Base-by-base conservation (phyloP, 2,329 filamentous ascomycete species). In the Sphaceloma murrayae region DNA sequence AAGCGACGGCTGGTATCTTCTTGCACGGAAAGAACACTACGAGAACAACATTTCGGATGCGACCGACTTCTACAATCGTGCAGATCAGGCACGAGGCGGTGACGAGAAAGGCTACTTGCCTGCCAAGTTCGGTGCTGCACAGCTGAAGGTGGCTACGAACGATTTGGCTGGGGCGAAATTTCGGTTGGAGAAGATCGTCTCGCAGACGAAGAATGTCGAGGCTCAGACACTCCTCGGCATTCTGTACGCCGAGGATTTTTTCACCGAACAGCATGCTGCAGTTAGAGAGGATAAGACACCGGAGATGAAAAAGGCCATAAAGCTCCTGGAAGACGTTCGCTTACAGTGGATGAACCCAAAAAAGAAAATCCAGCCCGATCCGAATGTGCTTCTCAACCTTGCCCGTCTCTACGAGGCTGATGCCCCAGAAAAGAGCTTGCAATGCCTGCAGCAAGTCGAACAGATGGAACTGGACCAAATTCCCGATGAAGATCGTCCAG, bases 1-100 rank as follows among this genome's bases (percentile, higher is more conserved):
- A 17, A 94, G 89, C 64, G 93, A 98, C 59, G 93, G 91, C 26
- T 96, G 89, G 88, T 98, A 95, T 63, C 67, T 96, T 6, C 75
- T 96, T 30, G 91, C 87, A 19, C 75, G 88, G 49, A 95, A 94
- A 60, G 85, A 89, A 51, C 91, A 98, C 59, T 85, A 86, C 53
- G 75, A 78, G 47, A 82, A 82, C 31, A 80, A 95, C 47, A 65
- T 77, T 5, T 72, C 80, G 14, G 80, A 78, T 46, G 89, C 91
- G 2, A 77, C 75, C 14, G 85, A 94, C 56, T 94, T 82, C 62
- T 98, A 98, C 63, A 78, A 80, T 45, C 81, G 85, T 53, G 85
- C 93, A 1, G 91, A 98, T 60, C 84, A 93, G 60, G 88, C 91
- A 27, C 77, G 91, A 54, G 89, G 89, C 55, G 89, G 88, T 31